These are phyloP conservation scores for Candida mattraensis DNA, from an alignment of 805 yeast species.

Conservation along the genomic window DNA sequence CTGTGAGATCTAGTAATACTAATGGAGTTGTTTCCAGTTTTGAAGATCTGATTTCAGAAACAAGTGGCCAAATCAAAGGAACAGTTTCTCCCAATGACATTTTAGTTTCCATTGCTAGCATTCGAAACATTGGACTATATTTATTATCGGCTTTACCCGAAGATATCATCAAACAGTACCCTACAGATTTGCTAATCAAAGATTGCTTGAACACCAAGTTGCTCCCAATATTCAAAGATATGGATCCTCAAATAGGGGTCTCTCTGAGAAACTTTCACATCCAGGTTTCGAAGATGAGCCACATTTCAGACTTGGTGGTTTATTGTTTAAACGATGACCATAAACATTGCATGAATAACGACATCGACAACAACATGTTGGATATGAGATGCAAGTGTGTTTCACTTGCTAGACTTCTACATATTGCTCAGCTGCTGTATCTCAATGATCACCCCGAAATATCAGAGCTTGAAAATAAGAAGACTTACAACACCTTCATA, in stretches of 20 bases:
- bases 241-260: slow-evolving; percentile 73
- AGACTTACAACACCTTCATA: slow-evolving; percentile 31
- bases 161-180: slow-evolving; percentile 20
- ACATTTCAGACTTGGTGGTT: slow-evolving; percentile 72
- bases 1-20: slow-evolving; percentile 32
- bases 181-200: slow-evolving; percentile 33
- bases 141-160: slow-evolving; percentile 28
- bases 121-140: slow-evolving; percentile 28
- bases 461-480: slow-evolving; percentile 7
- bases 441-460: slow-evolving; percentile 28
- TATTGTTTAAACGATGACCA: slow-evolving; percentile 58
- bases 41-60: slow-evolving; percentile 33
- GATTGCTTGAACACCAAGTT: slow-evolving; percentile 45
- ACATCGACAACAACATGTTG: slow-evolving; percentile 12
- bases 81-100: slow-evolving; percentile 55
- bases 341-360: slow-evolving; percentile 19
- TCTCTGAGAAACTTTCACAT: slow-evolving; percentile 81
- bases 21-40: slow-evolving; percentile 31
- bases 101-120: slow-evolving; percentile 42
- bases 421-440: slow-evolving; percentile 42
- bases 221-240: slow-evolving; percentile 53
- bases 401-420: slow-evolving; percentile 40
- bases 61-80: slow-evolving; percentile 52
- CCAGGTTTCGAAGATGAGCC: slow-evolving; percentile 78
- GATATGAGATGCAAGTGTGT: slow-evolving; percentile 36